Percentiles rank a stretch among this genome's conserved stretches.
Evolutionary conservation across 768 basidiomycete species (phyloP).

Genomic region (Pleurotus pulmonarius): DNA sequence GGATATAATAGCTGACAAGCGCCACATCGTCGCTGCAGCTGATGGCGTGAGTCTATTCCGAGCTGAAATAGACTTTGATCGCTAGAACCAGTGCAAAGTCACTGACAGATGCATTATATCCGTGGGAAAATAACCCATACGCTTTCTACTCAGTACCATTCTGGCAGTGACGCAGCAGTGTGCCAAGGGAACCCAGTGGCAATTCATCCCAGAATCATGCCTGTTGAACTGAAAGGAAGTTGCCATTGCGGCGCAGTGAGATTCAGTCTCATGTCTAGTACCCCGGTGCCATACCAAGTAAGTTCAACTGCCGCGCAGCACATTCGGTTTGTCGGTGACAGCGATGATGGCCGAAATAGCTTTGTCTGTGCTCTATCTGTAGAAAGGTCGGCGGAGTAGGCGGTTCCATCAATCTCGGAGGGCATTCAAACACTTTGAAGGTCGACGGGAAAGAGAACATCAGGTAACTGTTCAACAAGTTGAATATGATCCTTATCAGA

Average conservation of each 20-base stretch:
- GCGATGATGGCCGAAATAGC: slow-evolving; percentile 23
- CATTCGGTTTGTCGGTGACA: not conserved
- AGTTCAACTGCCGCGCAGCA: slow-evolving; percentile 1
- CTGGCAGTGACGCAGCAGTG: too few species aligned
- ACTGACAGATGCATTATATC: too few species aligned
- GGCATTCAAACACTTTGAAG: slow-evolving; percentile 43
- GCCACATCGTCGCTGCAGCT: too few species aligned
- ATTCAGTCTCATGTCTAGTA: slow-evolving; percentile 48
- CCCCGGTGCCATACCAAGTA: slow-evolving; percentile 63
- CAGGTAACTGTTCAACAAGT: slow-evolving; percentile 32
- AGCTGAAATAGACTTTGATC: too few species aligned
- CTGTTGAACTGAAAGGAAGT: slow-evolving; percentile 51
- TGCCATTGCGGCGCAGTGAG: slow-evolving; percentile 52
- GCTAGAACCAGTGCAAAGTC: too few species aligned
- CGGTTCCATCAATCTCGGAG: slow-evolving; percentile 67
- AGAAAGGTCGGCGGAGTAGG: slow-evolving; percentile 66
- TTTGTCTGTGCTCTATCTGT: slow-evolving; percentile 68
- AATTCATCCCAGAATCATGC: slow-evolving; percentile 33
- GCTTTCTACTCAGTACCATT: too few species aligned
- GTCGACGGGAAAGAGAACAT: slow-evolving; percentile 53
- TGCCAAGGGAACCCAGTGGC: too few species aligned
- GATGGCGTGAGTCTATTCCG: too few species aligned
- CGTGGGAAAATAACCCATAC: too few species aligned
- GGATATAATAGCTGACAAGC: too few species aligned
- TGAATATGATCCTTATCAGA: not conserved